Percentiles rank a stretch among this genome's conserved stretches.
These are phyloP conservation scores for Colletotrichum sp. DNA, from an alignment of 2,329 filamentous ascomycete genomes.

Conservation along the genomic window DNA sequence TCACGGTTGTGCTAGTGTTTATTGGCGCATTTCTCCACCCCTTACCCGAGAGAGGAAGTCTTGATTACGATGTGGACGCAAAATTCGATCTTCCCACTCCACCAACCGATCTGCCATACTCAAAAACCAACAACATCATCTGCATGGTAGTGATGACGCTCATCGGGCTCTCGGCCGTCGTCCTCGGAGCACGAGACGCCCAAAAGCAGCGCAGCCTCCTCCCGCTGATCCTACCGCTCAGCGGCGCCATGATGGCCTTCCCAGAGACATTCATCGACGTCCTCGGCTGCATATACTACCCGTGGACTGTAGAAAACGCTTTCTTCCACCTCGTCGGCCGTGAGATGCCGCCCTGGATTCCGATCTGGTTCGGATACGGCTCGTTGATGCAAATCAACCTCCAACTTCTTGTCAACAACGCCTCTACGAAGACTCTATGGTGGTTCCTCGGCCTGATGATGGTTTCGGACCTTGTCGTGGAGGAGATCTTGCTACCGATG, in stretches of 20 bases:
- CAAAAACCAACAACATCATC: not conserved
- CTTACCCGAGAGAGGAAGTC: not conserved
- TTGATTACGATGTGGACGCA: not conserved
- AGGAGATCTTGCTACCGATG: not conserved
- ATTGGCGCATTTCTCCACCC: fast-evolving
- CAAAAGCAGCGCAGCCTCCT: not conserved
- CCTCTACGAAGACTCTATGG: not conserved
- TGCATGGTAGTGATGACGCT: not conserved
- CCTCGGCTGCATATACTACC: not conserved
- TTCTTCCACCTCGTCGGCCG: not conserved
- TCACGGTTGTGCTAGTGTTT: fast-evolving
- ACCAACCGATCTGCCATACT: not conserved
- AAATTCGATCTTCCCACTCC: not conserved
- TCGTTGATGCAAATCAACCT: not conserved
- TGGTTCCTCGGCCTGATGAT: not conserved
- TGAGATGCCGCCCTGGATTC: not conserved
- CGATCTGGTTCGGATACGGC: not conserved
- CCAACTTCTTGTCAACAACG: fast-evolving
- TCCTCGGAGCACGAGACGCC: not conserved
- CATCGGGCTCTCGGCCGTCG: not conserved
- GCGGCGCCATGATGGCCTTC: not conserved
- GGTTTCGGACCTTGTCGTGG: not conserved
- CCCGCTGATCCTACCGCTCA: fast-evolving
- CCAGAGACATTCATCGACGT: not conserved
- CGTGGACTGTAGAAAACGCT: not conserved